Conservation (phyloP, 257 asterid genomes). For the Solanum pinnatisectum region DNA sequence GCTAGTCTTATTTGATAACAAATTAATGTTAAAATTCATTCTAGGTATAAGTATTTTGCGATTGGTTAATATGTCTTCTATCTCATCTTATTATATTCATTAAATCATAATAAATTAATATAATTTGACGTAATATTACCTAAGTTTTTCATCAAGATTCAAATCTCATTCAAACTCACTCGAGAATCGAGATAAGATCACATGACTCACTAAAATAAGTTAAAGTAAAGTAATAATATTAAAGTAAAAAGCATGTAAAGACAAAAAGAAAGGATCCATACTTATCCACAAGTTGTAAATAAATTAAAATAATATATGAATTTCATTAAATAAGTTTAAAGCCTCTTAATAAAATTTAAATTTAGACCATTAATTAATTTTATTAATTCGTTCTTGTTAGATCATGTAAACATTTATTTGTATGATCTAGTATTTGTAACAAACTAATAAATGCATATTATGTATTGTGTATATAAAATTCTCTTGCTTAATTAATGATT, state of each 20-base stretch:
- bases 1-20: not conserved
- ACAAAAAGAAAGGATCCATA: not conserved
- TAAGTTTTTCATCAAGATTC: too few species aligned
- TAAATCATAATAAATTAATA: not conserved
- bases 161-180: too few species aligned
- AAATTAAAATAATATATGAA: not conserved
- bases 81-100: too few species aligned
- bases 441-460: too few species aligned
- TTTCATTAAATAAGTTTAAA: not conserved
- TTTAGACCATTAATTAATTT: not conserved
- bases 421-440: not conserved
- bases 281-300: not conserved
- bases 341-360: not conserved
- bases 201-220: not conserved
- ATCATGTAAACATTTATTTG: not conserved
- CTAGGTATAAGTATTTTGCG: not conserved
- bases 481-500: not conserved
- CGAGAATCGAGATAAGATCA: not conserved
- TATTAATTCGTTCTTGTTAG: not conserved
- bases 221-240: not conserved
- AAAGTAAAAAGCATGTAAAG: not conserved
- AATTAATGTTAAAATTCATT: not conserved
- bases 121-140: too few species aligned
- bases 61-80: not conserved
- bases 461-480: too few species aligned